Evolutionary conservation across 1,139 yeast species (phyloP).

Genomic region (Pichia sp.): DNA sequence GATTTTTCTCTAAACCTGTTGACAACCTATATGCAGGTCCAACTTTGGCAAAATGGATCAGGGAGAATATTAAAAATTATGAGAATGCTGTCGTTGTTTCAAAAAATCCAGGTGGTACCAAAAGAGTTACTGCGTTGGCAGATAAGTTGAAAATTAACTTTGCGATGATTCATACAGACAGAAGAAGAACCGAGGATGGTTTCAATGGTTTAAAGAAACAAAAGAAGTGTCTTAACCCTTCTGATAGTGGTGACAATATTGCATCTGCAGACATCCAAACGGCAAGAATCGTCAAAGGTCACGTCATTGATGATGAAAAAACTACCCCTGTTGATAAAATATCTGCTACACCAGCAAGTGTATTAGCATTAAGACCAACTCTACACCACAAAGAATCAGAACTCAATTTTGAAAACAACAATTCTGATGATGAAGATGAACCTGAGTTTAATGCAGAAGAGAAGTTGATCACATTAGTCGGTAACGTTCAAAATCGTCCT

Average conservation of each 20-base stretch:
- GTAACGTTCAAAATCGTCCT: conserved; percentile 84
- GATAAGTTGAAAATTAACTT: conserved; percentile 91
- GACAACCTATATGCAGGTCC: conserved; percentile 97
- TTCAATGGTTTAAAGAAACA: conserved; percentile 37
- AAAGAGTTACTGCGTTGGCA: conserved; percentile 94
- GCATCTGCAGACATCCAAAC: conserved; percentile 81
- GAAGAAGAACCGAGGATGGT: conserved; percentile 79
- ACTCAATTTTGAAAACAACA: conserved; percentile 54
- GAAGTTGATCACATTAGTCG: conserved; percentile 89
- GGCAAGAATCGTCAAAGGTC: conserved; percentile 94
- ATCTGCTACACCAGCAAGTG: conserved; percentile 5
- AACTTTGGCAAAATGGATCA: conserved; percentile 92
- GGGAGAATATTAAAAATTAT: conserved; percentile 81
- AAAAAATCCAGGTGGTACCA: conserved; percentile 98
- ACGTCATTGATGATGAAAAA: conserved; percentile 72
- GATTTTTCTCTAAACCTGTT: conserved; percentile 94
- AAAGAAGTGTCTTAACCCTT: not conserved
- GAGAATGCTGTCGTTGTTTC: conserved; percentile 83
- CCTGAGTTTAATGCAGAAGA: conserved; percentile 63
- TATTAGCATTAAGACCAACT: conserved; percentile 11
- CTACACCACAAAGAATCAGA: conserved; percentile 23
- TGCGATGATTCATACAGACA: conserved; percentile 98
- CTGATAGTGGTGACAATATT: conserved; percentile 47
- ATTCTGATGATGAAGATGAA: conserved; percentile 84
- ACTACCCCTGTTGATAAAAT: not conserved